Percentiles rank a stretch among this genome's conserved stretches.
Conservation (phyloP, 306 rosid species). For the Castanopsis chinensis region DNA sequence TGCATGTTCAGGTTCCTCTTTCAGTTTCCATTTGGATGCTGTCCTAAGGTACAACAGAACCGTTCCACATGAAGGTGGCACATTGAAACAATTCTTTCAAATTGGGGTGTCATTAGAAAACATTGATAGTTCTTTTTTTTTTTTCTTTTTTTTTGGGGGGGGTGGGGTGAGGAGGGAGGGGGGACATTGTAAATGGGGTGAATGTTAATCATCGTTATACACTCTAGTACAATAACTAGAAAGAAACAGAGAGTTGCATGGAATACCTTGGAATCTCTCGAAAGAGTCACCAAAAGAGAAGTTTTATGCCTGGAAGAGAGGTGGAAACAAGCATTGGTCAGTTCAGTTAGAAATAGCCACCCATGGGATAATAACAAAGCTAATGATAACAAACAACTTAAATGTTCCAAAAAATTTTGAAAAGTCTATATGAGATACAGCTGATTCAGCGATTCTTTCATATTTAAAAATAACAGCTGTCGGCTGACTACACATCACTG, state of each 20-base stretch:
- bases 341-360: constrained; percentile 8
- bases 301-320: constrained; percentile 60
- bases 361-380: neutral
- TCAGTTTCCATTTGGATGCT: constrained; percentile 2
- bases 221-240: constrained; percentile 6
- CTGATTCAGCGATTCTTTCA: neutral
- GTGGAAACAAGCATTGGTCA: constrained; percentile 26
- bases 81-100: too few species aligned
- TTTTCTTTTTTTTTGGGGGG: accelerated
- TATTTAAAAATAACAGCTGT: too few species aligned
- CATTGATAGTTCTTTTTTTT: too few species aligned
- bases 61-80: neutral
- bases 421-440: neutral
- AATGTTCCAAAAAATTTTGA: neutral
- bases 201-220: neutral
- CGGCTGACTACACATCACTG: too few species aligned
- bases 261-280: constrained; percentile 81
- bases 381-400: neutral
- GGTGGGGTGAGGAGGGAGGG: too few species aligned
- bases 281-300: constrained; percentile 70
- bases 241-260: neutral
- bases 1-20: neutral
- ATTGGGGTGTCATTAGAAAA: neutral
- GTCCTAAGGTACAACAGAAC: neutral
- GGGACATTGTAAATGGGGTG: too few species aligned